Base-by-base conservation (phyloP, 2,329 filamentous ascomycete genomes). In the Chrysoporthe austroafricana region DNA sequence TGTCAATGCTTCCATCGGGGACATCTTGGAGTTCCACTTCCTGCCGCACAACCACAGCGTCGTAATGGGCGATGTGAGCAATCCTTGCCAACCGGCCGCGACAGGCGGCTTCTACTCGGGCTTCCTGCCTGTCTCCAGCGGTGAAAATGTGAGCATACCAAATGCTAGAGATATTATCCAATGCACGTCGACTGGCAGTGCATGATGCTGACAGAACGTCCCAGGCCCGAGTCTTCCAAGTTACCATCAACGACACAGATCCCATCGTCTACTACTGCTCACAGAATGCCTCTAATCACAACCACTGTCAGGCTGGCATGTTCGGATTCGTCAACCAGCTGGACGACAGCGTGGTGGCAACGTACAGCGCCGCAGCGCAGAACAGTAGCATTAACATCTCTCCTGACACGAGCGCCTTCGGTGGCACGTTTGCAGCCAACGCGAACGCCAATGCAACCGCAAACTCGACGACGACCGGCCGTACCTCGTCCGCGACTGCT, bases 1-100 rank as follows among this genome's bases (percentile, higher is more conserved):
- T 48, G 69, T 84, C 64, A 76, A 75, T n/a, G 83, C 84, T 18
- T 72, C 76, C 36, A 68, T 78, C 3, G 84, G 84, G 66, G 83
- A 84, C 69, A 77, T 81, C 59, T 77, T 87, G 60, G 82, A 85
- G 71, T 86, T 86, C 76, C 82, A 85, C 71, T 86, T 85, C 75
- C 79, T 80, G 66, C 78, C 81, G 3, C 78, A 79, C 44, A 83
- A 83, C 72, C 84, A 86, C 77, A 83, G 81, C 13, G 82, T 87
- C 16, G 82, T 79, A 2, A 78, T 81, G 72, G 81, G 82, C 26
- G 77, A 79, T 32, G 85, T 85, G 71, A 77, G 77, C 60, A 74
- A 80, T n/a, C 82, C 84, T 2, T 87, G 84, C 73, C 73, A 79
- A 21, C 82, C 83, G 3, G 76, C 82, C 59, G 71, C 56, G 6